These are phyloP conservation scores for Rubia yunnanensis DNA, from an alignment of 257 asterid species.

Conservation along the genomic window DNA sequence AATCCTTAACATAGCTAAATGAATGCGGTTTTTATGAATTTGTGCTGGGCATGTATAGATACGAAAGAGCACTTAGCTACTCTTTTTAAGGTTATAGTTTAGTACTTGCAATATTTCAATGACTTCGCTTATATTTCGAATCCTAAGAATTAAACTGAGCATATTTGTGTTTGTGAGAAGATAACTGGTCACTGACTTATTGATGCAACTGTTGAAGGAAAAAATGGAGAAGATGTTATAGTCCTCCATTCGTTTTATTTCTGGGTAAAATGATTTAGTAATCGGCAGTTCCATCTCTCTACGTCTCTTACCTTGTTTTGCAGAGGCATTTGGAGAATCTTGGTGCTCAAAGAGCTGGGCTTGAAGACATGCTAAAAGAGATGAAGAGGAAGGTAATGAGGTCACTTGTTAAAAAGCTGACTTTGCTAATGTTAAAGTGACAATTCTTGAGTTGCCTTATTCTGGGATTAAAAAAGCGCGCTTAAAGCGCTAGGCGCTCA, in stretches of 20 bases:
- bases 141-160: too few species aligned
- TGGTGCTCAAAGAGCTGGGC: slow-evolving; percentile 97
- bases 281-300: neutral
- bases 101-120: neutral
- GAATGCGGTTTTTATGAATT: neutral
- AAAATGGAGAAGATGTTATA: neutral
- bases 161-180: neutral
- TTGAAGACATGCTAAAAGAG: slow-evolving; percentile 99
- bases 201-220: neutral
- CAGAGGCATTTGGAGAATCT: slow-evolving; percentile 96
- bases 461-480: too few species aligned
- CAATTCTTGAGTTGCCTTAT: neutral
- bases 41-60: neutral
- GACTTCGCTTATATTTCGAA: neutral
- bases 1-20: neutral
- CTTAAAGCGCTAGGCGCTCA: too few species aligned
- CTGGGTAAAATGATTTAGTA: neutral
- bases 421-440: neutral
- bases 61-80: too few species aligned
- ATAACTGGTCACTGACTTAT: neutral
- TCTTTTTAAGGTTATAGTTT: too few species aligned
- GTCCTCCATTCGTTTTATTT: too few species aligned
- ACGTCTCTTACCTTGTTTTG: slow-evolving; percentile 12
- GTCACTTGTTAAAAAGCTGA: neutral
- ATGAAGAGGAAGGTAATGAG: slow-evolving; percentile 85